Evolutionary conservation across 2,329 filamentous ascomycete genomes (phyloP), one percentile per base, ranked within the genome.

Genomic region (Ascochyta koolunga): DNA sequence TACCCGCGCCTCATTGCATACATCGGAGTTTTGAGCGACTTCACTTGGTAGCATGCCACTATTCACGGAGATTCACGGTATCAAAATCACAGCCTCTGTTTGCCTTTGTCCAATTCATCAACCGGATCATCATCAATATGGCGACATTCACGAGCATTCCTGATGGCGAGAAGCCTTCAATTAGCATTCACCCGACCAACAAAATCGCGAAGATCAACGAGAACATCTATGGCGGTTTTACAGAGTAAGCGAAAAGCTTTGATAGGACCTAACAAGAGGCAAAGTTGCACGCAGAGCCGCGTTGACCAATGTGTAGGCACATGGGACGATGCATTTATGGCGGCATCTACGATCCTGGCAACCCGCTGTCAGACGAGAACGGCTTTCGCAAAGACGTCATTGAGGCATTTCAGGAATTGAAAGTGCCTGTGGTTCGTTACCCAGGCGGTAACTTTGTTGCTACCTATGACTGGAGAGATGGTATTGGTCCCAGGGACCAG

Each of bases 261-360:
- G 27, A 42, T 27, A 48, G 50, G 24, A 32, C 35, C 19, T 49
- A 54, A 45, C 40, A 24, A 50, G 36, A 37, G 44, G 45, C 41
- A 52, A 27, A 41, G 41, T 51, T 41, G 46, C 31, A 35, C 40
- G 45, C 32, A 40, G 37, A 49, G 35, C 29, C 33, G 47, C 53
- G 63, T 64, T 73, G 53, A 72, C 67, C 50, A 46, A 37, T 53
- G 22, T 50, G 27, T 62, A 91, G 89, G 66, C 91, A 95, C 75
- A 95, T 95, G 90, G 90, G 90, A 66, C 86, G 90, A 58, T 95
- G 90, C 79, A 92, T 95, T 69, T 93, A 95, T 72, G 89, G 89
- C 59, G 90, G 91, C 60, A 89, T 95, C 70, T 93, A 92, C 75
- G 90, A 93, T 64, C 90, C 89, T 1, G 83, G 82, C 29, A 92